Percentiles rank a stretch among this genome's conserved stretches.
Conservation (phyloP, 2,329 filamentous ascomycete genomes). For the Scopulariopsis brevicaulis region DNA sequence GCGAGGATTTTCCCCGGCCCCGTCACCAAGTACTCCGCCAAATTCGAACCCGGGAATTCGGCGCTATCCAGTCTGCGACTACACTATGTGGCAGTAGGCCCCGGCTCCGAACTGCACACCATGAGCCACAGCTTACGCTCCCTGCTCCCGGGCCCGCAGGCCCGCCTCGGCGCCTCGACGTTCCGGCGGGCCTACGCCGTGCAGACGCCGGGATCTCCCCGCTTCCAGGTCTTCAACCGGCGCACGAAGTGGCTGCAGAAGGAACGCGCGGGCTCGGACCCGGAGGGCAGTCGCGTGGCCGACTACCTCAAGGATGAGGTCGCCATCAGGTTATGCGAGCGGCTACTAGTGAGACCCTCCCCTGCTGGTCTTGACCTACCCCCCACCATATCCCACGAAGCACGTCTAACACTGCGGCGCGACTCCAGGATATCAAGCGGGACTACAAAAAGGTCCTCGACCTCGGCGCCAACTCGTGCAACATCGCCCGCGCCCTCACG, state of each 20-base stretch:
- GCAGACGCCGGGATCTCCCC: conserved; percentile 63
- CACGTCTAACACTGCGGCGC: neutral
- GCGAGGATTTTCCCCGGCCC: neutral
- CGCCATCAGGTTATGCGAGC: conserved; percentile 70
- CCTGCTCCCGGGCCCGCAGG: neutral
- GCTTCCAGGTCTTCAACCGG: conserved; percentile 85
- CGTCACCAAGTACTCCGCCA: neutral
- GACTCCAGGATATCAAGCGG: conserved; percentile 76
- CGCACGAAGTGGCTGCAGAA: conserved; percentile 83
- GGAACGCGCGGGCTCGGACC: conserved; percentile 66
- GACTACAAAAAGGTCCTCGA: conserved; percentile 77
- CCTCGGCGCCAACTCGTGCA: conserved; percentile 90
- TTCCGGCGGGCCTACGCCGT: conserved; percentile 57
- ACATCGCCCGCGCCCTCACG: conserved; percentile 74
- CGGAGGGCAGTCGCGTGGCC: conserved; percentile 62
- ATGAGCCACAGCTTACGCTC: conserved; percentile 4
- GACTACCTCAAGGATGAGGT: conserved; percentile 95
- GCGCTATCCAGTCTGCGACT: neutral
- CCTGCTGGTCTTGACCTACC: neutral
- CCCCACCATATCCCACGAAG: neutral
- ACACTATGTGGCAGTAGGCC: neutral
- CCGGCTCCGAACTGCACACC: neutral
- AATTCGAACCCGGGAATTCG: neutral
- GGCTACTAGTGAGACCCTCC: conserved; percentile 53
- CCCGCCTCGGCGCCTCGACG: neutral